A percentile compares a stretch with the other conserved stretches of the same genome.
These are phyloP conservation scores for Chytriomyces confervae DNA, from an alignment of 192 early-diverging fungal species.

Conservation along the genomic window DNA sequence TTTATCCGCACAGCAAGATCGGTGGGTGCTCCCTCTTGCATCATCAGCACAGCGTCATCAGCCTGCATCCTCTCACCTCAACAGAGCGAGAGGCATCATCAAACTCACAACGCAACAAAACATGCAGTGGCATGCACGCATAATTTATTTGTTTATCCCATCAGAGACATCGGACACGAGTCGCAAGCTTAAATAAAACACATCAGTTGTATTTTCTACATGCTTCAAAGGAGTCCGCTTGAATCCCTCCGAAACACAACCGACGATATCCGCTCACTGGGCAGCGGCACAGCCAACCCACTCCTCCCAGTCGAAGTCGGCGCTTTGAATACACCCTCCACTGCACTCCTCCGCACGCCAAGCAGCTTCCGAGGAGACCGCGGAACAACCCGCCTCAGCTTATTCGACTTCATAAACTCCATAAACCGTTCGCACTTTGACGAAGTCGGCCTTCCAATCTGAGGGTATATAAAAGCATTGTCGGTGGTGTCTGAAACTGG, in stretches of 20 bases:
- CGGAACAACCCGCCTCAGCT: neutral
- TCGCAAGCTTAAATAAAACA: neutral
- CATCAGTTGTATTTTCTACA: neutral
- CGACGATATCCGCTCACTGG: neutral
- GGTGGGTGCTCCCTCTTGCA: no score
- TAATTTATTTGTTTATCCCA: no score
- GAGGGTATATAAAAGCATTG: neutral
- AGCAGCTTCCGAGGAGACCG: neutral
- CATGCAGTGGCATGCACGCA: no score
- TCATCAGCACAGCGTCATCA: no score
- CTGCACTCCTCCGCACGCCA: neutral
- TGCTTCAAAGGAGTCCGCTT: neutral
- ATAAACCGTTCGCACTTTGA: neutral
- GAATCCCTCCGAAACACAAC: no score
- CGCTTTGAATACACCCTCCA: neutral
- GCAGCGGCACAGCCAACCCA: neutral
- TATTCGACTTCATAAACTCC: neutral
- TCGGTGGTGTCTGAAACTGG: neutral
- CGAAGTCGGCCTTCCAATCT: neutral
- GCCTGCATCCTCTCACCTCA: no score
- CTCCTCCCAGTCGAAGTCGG: neutral
- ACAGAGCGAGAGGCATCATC: no score
- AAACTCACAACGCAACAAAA: no score
- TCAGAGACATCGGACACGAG: no score
- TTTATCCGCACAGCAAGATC: no score